Percentiles rank a stretch among this genome's conserved stretches.
phyloP scores from a whole-genome alignment of 352 stramenopile genomes.

The Globisporangium barbulae region DNA sequence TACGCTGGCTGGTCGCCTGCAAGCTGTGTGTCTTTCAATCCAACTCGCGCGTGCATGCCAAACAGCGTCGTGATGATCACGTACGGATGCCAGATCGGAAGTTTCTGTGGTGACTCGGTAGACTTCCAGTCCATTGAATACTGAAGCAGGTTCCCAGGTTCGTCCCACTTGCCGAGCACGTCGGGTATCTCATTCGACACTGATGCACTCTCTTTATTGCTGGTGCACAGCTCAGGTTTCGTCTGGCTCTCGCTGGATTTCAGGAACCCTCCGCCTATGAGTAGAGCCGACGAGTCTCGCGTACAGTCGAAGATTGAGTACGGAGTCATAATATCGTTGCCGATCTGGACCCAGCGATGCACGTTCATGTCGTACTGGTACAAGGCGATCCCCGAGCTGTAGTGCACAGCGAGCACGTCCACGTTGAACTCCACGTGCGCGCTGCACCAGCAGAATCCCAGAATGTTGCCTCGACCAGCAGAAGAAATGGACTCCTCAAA shows the following conservation, averaged over 20 bases:
- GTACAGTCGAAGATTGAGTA: conserved; percentile 78
- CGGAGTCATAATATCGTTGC: conserved; percentile 51
- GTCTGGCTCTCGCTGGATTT: conserved; percentile 13
- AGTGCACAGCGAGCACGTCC: conserved; percentile 72
- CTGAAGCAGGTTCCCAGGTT: conserved; percentile 63
- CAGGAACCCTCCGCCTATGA: conserved; percentile 54
- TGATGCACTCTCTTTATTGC: conserved; percentile 8
- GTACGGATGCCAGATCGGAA: conserved; percentile 83
- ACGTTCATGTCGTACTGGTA: conserved; percentile 74
- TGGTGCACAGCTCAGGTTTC: conserved; percentile 5
- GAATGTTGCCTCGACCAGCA: conserved; percentile 44
- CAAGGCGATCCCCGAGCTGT: conserved; percentile 61
- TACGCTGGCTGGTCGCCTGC: conserved; percentile 57
- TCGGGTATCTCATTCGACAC: conserved; percentile 73
- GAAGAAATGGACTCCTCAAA: conserved; percentile 65
- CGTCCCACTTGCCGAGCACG: conserved; percentile 80
- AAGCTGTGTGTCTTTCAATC: conserved; percentile 70
- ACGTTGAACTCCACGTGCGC: conserved; percentile 85
- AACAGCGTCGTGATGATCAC: conserved; percentile 83
- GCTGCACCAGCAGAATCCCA: conserved; percentile 79
- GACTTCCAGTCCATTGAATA: conserved; percentile 81
- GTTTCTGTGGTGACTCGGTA: conserved; percentile 58
- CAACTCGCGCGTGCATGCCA: conserved; percentile 79
- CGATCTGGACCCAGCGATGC: conserved; percentile 57
- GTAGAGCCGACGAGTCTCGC: conserved; percentile 70